phyloP scores from a whole-genome alignment of 257 asterid species.

The Striga asiatica region DNA sequence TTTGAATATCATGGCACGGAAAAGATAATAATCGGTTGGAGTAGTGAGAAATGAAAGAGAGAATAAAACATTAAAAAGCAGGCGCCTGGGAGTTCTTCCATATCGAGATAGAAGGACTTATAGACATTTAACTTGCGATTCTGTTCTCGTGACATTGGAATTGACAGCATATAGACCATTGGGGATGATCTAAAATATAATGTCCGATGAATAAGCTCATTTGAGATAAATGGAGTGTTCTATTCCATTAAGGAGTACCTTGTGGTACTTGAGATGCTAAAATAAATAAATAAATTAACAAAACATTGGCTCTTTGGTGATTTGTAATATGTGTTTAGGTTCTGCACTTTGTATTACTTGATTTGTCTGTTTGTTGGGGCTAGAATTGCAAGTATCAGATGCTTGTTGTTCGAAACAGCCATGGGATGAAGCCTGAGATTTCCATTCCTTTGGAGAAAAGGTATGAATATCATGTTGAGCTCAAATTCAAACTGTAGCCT shows the following conservation, averaged over 20 bases:
- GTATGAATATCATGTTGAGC: slow-evolving; percentile 16
- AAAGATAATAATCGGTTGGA: too few species aligned
- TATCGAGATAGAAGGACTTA: too few species aligned
- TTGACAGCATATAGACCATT: too few species aligned
- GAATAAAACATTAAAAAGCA: too few species aligned
- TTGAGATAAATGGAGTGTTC: background rate
- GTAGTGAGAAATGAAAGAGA: too few species aligned
- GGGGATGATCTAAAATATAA: too few species aligned
- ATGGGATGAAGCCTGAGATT: slow-evolving; percentile 89
- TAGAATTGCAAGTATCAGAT: slow-evolving; percentile 50
- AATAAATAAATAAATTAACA: background rate
- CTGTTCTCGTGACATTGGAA: too few species aligned
- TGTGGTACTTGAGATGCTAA: background rate
- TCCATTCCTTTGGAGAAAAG: slow-evolving; percentile 74
- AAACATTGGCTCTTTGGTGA: slow-evolving; percentile 1
- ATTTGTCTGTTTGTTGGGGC: slow-evolving; percentile 12
- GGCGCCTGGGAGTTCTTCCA: too few species aligned
- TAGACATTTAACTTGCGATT: too few species aligned
- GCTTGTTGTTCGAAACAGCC: slow-evolving; percentile 69
- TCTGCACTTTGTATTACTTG: background rate
- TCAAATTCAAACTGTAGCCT: background rate
- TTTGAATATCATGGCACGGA: too few species aligned
- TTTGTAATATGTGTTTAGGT: background rate
- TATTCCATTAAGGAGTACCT: background rate
- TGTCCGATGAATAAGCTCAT: too few species aligned